Percentiles rank a stretch among this genome's conserved stretches.
phyloP scores from a whole-genome alignment of 179 eudicot genomes.

The Pouteria campechiana region DNA sequence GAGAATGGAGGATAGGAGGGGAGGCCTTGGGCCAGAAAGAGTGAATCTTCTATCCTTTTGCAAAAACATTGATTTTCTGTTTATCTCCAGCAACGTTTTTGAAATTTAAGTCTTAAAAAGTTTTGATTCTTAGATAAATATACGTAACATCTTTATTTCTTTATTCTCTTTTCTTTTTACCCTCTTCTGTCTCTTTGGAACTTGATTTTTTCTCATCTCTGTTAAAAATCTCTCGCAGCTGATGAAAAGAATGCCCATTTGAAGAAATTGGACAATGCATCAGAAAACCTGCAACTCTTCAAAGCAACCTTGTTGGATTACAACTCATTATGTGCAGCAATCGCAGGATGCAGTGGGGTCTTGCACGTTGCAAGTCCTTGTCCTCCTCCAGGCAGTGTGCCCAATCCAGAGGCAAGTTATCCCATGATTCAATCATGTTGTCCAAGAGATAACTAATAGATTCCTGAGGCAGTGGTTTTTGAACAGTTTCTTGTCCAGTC shows the following conservation, averaged over 20 bases:
- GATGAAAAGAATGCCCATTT: slow-evolving; percentile 55
- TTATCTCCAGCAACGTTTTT: too few species aligned
- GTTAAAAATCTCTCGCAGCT: slow-evolving; percentile 11
- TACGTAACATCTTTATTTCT: background rate
- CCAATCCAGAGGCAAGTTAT: slow-evolving; percentile 36
- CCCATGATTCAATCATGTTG: too few species aligned
- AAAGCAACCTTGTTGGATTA: slow-evolving; percentile 57
- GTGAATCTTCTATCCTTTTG: slow-evolving; percentile 23
- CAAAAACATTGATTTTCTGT: too few species aligned
- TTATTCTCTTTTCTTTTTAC: background rate
- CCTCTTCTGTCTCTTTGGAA: background rate
- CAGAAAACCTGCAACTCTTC: slow-evolving; percentile 48
- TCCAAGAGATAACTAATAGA: too few species aligned
- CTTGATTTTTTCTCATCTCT: background rate
- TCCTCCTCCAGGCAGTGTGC: slow-evolving; percentile 17
- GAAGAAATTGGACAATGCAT: slow-evolving; percentile 43
- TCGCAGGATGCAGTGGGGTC: slow-evolving; percentile 52
- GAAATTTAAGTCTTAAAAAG: background rate
- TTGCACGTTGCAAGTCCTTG: slow-evolving; percentile 78
- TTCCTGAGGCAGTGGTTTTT: too few species aligned
- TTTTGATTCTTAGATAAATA: slow-evolving; percentile 13
- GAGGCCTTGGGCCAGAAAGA: slow-evolving; percentile 1
- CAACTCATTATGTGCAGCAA: slow-evolving; percentile 37
- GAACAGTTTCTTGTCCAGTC: too few species aligned
- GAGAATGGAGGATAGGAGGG: slow-evolving; percentile 8